Conservation (phyloP, 192 early-diverging fungal genomes). For the Backusella macrospora region DNA sequence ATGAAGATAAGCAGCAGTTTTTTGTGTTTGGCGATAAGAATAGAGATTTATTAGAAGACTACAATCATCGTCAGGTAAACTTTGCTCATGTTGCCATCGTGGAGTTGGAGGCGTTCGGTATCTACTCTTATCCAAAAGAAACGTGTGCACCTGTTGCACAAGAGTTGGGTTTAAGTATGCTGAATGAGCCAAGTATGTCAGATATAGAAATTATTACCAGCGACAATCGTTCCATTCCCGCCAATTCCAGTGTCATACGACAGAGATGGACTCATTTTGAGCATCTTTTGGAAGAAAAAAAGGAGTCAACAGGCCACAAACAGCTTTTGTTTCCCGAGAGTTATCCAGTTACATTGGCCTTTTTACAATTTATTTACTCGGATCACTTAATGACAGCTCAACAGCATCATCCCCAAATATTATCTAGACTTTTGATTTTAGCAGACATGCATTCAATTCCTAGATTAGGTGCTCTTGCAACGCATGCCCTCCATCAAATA, state of each 20-base stretch:
- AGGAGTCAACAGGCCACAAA: slow-evolving; percentile 19
- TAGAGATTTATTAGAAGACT: slow-evolving; percentile 70
- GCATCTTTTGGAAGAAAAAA: slow-evolving; percentile 41
- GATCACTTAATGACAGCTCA: slow-evolving; percentile 68
- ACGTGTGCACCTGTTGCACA: slow-evolving; percentile 50
- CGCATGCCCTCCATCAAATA: slow-evolving; percentile 64
- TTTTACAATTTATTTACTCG: slow-evolving; percentile 70
- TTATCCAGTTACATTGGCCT: slow-evolving; percentile 55
- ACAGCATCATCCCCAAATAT: slow-evolving; percentile 66
- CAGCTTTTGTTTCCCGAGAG: slow-evolving; percentile 45
- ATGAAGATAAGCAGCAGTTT: slow-evolving; percentile 60
- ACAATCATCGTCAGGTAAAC: slow-evolving; percentile 75
- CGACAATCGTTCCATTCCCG: slow-evolving; percentile 45
- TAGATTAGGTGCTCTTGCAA: slow-evolving; percentile 55
- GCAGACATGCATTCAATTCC: slow-evolving; percentile 67
- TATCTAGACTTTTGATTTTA: slow-evolving; percentile 64
- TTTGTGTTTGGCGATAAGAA: slow-evolving; percentile 69
- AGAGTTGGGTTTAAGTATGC: slow-evolving; percentile 49
- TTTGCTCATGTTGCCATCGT: slow-evolving; percentile 69
- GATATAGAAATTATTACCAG: slow-evolving; percentile 50
- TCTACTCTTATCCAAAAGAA: slow-evolving; percentile 52
- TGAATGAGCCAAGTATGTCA: slow-evolving; percentile 48
- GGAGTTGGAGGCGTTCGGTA: slow-evolving; percentile 71
- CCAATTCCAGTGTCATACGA: slow-evolving; percentile 48
- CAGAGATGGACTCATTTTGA: slow-evolving; percentile 53